Conservation (phyloP, 371 early-diverging fungal genomes). For the Mortierella sp. region DNA sequence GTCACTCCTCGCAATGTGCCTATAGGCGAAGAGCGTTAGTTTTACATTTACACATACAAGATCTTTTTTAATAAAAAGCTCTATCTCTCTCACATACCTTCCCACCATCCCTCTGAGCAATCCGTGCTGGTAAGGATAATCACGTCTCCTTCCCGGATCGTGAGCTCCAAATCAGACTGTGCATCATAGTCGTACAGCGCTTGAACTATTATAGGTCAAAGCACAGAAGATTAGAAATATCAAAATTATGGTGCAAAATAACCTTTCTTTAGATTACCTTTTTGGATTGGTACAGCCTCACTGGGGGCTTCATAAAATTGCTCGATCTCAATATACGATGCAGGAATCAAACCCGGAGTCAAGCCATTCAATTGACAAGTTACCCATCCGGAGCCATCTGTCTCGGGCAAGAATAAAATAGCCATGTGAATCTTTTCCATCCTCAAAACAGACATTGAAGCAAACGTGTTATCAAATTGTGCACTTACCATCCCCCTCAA, state of each 20-base stretch:
- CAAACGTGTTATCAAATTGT: background rate
- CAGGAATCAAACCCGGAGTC: slow-evolving; percentile 78
- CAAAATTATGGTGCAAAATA: background rate
- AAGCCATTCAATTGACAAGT: slow-evolving; percentile 60
- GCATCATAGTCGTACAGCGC: slow-evolving; percentile 83
- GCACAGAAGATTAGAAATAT: background rate
- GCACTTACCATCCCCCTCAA: slow-evolving; percentile 60
- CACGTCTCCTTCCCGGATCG: slow-evolving; percentile 75
- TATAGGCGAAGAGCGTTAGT: slow-evolving; percentile 17
- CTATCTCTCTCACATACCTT: slow-evolving; percentile 62
- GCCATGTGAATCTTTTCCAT: background rate
- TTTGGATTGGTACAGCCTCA: slow-evolving; percentile 28
- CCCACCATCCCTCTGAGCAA: slow-evolving; percentile 83
- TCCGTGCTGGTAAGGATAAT: slow-evolving; percentile 70
- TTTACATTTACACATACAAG: no score
- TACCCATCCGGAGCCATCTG: slow-evolving; percentile 86
- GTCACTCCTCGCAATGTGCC: slow-evolving; percentile 73
- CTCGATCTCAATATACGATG: slow-evolving; percentile 71
- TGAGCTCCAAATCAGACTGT: slow-evolving; percentile 81
- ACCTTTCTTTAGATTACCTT: slow-evolving; percentile 23
- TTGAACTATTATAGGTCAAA: slow-evolving; percentile 61
- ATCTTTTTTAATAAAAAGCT: background rate
- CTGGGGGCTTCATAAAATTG: slow-evolving; percentile 40
- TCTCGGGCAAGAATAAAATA: background rate
- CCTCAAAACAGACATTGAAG: background rate